phyloP scores from a whole-genome alignment of 2,329 filamentous ascomycete species.

The Paradendryphiella salina region DNA sequence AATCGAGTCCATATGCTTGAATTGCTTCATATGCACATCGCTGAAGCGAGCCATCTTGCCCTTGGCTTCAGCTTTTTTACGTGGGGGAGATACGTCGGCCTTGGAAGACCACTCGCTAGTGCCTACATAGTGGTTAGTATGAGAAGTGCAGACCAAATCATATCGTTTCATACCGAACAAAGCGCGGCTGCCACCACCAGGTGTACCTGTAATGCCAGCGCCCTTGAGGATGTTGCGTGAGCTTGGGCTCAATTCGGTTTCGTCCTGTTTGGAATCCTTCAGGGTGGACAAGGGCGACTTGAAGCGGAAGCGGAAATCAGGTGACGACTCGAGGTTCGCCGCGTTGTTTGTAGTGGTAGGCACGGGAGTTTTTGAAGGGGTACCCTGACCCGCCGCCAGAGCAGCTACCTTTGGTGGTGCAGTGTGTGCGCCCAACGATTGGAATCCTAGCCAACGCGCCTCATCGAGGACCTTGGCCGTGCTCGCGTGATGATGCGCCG shows the following conservation, averaged over 20 bases:
- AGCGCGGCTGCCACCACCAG: slow-evolving; percentile 47
- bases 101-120: slow-evolving; percentile 41
- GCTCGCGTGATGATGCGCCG: slow-evolving; percentile 74
- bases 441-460: slow-evolving; percentile 79
- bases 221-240: slow-evolving; percentile 65
- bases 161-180: slow-evolving; percentile 30
- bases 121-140: slow-evolving; percentile 6
- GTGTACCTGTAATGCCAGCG: slow-evolving; percentile 64
- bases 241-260: slow-evolving; percentile 55
- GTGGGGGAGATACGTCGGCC: slow-evolving; percentile 52
- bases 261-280: slow-evolving; percentile 69
- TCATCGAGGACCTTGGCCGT: slow-evolving; percentile 78
- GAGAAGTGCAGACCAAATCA: neutral
- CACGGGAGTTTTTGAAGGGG: slow-evolving; percentile 63
- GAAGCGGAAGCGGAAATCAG: slow-evolving; percentile 68
- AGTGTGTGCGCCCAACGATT: slow-evolving; percentile 62
- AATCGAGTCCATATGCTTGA: slow-evolving; percentile 98
- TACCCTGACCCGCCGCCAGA: slow-evolving; percentile 55
- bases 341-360: slow-evolving; percentile 26
- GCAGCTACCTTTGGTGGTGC: slow-evolving; percentile 52
- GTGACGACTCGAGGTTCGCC: slow-evolving; percentile 50
- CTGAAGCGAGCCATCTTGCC: slow-evolving; percentile 79
- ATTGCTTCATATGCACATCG: slow-evolving; percentile 81
- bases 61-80: slow-evolving; percentile 79
- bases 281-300: slow-evolving; percentile 60